Conservation (phyloP, 371 early-diverging fungal species). For the Pancytospora epiphaga region DNA sequence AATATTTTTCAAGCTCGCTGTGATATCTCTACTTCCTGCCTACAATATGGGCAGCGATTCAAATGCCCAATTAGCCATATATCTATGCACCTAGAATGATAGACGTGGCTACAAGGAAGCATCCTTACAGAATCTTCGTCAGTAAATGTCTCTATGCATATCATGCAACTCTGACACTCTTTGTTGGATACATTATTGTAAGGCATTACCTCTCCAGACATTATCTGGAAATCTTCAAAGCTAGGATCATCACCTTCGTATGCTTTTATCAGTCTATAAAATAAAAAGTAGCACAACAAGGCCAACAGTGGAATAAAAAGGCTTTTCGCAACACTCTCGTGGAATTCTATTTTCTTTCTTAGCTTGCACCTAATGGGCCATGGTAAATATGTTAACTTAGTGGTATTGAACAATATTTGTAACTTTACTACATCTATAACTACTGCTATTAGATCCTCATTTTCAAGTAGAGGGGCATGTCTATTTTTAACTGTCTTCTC, state of each 20-base stretch:
- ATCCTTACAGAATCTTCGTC: slow-evolving; percentile 23
- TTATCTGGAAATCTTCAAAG: background rate
- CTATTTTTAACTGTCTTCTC: too few species aligned
- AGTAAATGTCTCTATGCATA: slow-evolving; percentile 34
- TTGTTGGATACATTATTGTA: background rate
- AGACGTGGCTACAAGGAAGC: slow-evolving; percentile 42
- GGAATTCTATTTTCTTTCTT: too few species aligned
- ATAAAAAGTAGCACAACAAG: background rate
- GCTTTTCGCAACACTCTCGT: background rate
- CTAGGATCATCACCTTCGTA: background rate
- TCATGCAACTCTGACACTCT: slow-evolving; percentile 14
- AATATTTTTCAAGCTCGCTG: too few species aligned
- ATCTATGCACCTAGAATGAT: slow-evolving; percentile 50
- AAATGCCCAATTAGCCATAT: slow-evolving; percentile 44
- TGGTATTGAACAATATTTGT: too few species aligned
- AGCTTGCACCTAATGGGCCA: too few species aligned
- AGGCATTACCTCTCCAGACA: background rate
- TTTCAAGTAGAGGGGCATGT: too few species aligned
- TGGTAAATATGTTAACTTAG: too few species aligned
- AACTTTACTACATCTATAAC: too few species aligned
- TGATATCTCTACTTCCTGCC: slow-evolving; percentile 17
- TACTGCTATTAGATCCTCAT: too few species aligned
- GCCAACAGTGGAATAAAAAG: background rate
- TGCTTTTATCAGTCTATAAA: background rate
- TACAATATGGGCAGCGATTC: slow-evolving; percentile 48